Evolutionary conservation across 768 basidiomycete genomes (phyloP), one percentile per base, ranked within the genome.

Genomic region (Tylopilus balloui): DNA sequence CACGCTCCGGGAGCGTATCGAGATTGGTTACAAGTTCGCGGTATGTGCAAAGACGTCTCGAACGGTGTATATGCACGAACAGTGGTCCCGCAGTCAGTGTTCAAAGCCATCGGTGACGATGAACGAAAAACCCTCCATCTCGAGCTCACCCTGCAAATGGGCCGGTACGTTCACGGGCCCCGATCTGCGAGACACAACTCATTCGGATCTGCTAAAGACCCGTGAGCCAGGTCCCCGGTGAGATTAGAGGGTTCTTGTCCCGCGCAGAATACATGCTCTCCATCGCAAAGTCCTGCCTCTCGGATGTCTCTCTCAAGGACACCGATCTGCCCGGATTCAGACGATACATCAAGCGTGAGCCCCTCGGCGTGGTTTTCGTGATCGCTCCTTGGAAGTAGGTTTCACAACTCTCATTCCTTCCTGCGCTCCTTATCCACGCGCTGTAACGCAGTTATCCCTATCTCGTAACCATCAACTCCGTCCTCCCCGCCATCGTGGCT

Each of bases 351-450:
- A 81, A 83, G 60, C 84, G 90, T 34, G 78, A 76, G 13, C 92
- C 96, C 0, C 67, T 95, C 0, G 96, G 96, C 8, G 85, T 97
- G 20, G 80, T 96, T 0, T 77, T 92, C 38, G 80, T 93, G 42
- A 86, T 98, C 54, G 82, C 88, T 0, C 91, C 93, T 2, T 96
- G 92, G 93, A 95, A 95, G 86, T 90, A 61, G 50, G 85, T 74
- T 20, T 21, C 6, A 20, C 6, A 6, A 15, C 17, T 3, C 8
- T 19, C n/a, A 1, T n/a, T 25, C n/a, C 20, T 2, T 20, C 21
- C 5, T 9, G 24, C 5, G 21, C 45, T 51, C 31, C n/a, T n/a
- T n/a, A 61, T 47, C 29, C 24, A 11, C 19, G 15, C 23, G 28
- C n/a, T n/a, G n/a, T n/a, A 23, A 6, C 29, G 20, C 11, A 94